Evolutionary conservation across 345 rosid genomes (phyloP).

Genomic region (Eucalyptus sideroxylon): DNA sequence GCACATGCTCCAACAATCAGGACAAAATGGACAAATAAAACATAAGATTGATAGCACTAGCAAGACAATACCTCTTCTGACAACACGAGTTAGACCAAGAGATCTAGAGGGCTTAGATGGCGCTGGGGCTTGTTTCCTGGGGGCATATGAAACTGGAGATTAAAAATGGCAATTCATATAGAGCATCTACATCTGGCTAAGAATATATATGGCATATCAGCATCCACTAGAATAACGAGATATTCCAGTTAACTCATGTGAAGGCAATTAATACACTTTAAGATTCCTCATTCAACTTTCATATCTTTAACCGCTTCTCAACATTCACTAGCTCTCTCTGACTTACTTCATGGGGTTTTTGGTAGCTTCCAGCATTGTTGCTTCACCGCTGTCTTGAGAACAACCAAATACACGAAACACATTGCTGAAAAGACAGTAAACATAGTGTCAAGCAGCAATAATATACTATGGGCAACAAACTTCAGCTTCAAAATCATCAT

Average conservation of each 20-base stretch:
- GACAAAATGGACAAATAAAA: neutral
- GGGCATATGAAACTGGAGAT: neutral
- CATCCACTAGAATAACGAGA: neutral
- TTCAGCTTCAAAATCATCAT: neutral
- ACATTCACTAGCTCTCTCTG: neutral
- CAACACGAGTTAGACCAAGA: conserved; percentile 35
- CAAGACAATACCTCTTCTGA: conserved; percentile 34
- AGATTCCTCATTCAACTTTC: neutral
- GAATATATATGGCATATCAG: neutral
- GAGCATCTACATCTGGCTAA: neutral
- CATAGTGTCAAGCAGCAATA: neutral
- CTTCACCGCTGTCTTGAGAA: conserved; percentile 37
- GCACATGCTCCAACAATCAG: neutral
- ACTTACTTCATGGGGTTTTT: conserved; percentile 61
- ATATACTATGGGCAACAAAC: neutral
- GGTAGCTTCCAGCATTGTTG: conserved; percentile 50
- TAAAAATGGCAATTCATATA: neutral
- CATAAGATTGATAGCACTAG: neutral
- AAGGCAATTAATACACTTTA: neutral
- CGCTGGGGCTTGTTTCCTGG: conserved; percentile 36
- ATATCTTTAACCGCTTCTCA: neutral
- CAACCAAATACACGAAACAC: conserved; percentile 62
- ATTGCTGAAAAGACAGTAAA: conserved; percentile 32
- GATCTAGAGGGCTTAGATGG: conserved; percentile 48
- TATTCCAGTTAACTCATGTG: neutral